Evolutionary conservation across 164 flowering plant species (phyloP), one percentile per base, ranked within the genome.

Genomic region (Buxus sempervirens): DNA sequence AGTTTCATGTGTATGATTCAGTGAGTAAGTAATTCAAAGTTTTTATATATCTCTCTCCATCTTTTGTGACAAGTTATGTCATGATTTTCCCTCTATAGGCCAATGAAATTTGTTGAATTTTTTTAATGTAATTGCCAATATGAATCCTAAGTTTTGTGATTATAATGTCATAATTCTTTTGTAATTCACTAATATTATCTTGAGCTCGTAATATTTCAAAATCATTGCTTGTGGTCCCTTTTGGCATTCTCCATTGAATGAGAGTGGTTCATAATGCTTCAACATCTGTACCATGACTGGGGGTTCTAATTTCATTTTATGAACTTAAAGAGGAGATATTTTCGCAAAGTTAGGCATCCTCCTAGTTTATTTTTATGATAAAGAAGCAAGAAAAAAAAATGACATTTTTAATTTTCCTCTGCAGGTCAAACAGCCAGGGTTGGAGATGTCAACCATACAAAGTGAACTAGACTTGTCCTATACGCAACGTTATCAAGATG

Each of bases 391-490:
- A n/a, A n/a, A n/a, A n/a, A n/a, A n/a, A n/a, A 28, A 19, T 42
- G 22, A 14, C 49, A 54, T 65, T 22, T 38, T 7, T 25, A 25
- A 24, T 20, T 21, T 56, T 20, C 41, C 67, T 21, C 19, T 80
- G 76, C 90, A 95, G 98, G 97, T 95, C 66, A 95, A 95, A 81
- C 83, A 88, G 70, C 98, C 98, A 62, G 98, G 98, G 45, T 79
- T 92, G 60, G 96, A 90, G 58, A 94, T 94, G 97, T 78, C 85
- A 59, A 89, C 98, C 27, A 90, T 82, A 32, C 98, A 91, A 67
- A 95, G 97, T 77, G 98, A 95, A 80, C 79, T 91, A 21, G 97
- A 95, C 78, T 82, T 95, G 82, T 95, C 98, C 49, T 95, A 91
- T 53, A 56, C 76, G 69, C 96, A 89, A 70, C 92, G 98, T 1